phyloP scores from a whole-genome alignment of 1,284 basidiomycete species.

The Ustilago trichophora region DNA sequence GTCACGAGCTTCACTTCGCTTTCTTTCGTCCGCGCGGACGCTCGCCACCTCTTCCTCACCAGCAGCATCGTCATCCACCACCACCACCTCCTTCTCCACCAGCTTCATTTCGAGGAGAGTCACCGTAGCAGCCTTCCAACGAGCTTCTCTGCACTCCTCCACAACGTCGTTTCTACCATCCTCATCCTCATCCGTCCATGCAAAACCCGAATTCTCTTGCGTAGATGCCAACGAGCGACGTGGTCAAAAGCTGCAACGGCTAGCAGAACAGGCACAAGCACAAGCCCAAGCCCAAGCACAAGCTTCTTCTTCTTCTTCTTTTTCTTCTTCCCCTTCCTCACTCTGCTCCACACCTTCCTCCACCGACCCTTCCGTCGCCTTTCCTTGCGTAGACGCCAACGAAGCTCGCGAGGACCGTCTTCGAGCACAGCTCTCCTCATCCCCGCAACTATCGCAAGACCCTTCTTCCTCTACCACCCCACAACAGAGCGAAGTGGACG shows the following conservation, averaged over 20 bases:
- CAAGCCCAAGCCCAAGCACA: not conserved
- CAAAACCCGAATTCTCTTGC: slow-evolving; percentile 53
- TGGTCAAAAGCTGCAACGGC: slow-evolving; percentile 38
- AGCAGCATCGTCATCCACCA: not conserved
- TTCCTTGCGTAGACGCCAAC: slow-evolving; percentile 65
- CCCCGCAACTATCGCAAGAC: not conserved
- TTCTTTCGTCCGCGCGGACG: slow-evolving; percentile 7
- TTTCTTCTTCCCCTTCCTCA: slow-evolving; percentile 5
- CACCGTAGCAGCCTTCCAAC: not conserved
- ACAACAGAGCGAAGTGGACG: slow-evolving; percentile 17
- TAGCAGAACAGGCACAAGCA: slow-evolving; percentile 15
- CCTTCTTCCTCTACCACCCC: not conserved
- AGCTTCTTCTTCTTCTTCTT: slow-evolving; percentile 1
- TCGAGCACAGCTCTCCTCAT: slow-evolving; percentile 36
- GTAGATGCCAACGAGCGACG: slow-evolving; percentile 62
- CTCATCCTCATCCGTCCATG: slow-evolving; percentile 5
- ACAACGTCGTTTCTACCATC: not conserved
- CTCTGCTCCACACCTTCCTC: slow-evolving; percentile 16
- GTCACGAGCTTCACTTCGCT: slow-evolving; percentile 16
- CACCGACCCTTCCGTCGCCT: slow-evolving; percentile 36
- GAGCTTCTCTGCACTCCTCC: slow-evolving; percentile 2
- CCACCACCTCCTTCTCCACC: not conserved
- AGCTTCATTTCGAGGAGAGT: too few relatives aligned
- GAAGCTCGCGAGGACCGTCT: slow-evolving; percentile 55
- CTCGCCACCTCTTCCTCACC: not conserved